Base-by-base conservation (phyloP, 2,329 filamentous ascomycete genomes). In the Ascocoryne sarcoides region DNA sequence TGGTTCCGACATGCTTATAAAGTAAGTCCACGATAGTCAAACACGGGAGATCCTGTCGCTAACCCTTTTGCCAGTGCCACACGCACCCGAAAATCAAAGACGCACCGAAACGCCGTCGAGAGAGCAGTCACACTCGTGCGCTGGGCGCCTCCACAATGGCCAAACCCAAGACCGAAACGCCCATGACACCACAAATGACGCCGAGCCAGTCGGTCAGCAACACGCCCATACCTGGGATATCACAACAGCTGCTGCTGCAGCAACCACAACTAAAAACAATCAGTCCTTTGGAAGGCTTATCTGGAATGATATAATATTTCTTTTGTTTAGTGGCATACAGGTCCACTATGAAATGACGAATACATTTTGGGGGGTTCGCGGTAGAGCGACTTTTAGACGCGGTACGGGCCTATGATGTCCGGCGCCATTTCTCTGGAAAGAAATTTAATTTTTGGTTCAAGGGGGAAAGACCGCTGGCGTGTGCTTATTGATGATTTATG, bases 1-100 rank as follows among this genome's bases (percentile, higher is more conserved):
- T 93, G 85, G 84, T 93, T 90, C 62, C 71, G 86, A 50, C 86
- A 93, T 62, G 84, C 85, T 34, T 92, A 92, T 67, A 92, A 90
- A 73, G 82, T 84, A 62, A 60, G 66, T 60, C 21, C 12, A 12
- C 26, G 10, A n/a, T n/a, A n/a, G 4, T 19, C 9, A 8, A 21
- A 40, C 33, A 17, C 20, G 12, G 10, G 14, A 17, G 33, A n/a
- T 10, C 12, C 17, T 19, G 3, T 18, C 7, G 19, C 14, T 7
- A 9, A 15, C 17, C 14, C 10, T 10, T 38, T 53, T 32, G 46
- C 43, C 30, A 49, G 79, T 84, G 81, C 51, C 80, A 84, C 57
- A 79, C 78, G 1, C 80, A 84, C 51, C 74, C 76, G 12, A 84
- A 84, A 60, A 71, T 80, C 58, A 84, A 82, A 58, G 81, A 84